Evolutionary conservation across 768 basidiomycete species (phyloP), one percentile per base, ranked within the genome.

Genomic region (Amanita thiersii): DNA sequence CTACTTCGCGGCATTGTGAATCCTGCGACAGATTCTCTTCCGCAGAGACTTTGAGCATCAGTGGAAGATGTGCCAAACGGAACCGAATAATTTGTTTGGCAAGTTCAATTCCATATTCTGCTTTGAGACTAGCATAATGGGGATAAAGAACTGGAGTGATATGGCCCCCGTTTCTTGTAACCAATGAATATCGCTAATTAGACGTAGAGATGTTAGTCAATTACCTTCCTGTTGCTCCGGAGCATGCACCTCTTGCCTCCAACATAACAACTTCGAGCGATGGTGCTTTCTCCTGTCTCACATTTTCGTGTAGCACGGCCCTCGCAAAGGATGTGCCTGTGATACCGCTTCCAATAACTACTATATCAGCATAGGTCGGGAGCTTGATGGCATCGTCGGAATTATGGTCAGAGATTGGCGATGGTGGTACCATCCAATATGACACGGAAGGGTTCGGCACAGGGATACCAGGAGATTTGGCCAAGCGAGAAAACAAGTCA

Each of bases 211-310:
- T n/a, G n/a, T n/a, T n/a, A 24, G n/a, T 19, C 15, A 59, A 65
- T n/a, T 44, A 78, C 80, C 83, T 68, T 26, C 75, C 84, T 0
- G 83, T 84, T 5, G 84, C 84, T 1, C 84, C 84, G 0, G 80
- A 83, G 51, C 84, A 86, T 0, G 68, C 68, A 8, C 85, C 83
- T 40, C 90, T 62, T 3, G 89, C 90, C 50, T 94, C 90, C 15
- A 94, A 68, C 66, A 90, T 79, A 15, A 87, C 73, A 2, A 92
- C 56, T 26, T 63, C 59, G 10, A 74, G 45, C 20, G 48, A 43
- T 19, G 53, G 56, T 18, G 52, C 56, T 6, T 52, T 46, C 20
- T 42, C 45, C 9, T 45, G 33, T 40, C 57, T 51, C 20, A 44
- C 40, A 5, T 55, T 50, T 12, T 56, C 55, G 29, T 67, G 61